Conservation (phyloP, 108 stramenopile species). For the Bacterosira constricta region DNA sequence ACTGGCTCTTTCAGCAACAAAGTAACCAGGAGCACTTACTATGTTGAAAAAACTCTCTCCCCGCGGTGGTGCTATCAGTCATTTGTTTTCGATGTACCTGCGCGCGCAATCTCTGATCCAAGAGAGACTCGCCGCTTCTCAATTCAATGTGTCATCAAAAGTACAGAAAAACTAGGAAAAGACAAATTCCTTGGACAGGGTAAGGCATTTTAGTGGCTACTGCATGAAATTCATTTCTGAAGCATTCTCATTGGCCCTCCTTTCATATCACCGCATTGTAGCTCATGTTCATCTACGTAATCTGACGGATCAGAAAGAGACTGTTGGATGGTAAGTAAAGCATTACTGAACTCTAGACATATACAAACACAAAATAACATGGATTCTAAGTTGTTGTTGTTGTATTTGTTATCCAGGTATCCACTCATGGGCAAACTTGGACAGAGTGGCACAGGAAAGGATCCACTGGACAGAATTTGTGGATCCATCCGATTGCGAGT, state of each 20-base stretch:
- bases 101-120: slow-evolving; percentile 55
- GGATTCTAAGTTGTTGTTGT: too few relatives aligned
- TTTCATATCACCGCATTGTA: neutral
- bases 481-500: slow-evolving; percentile 82
- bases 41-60: slow-evolving; percentile 69
- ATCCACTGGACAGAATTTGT: slow-evolving; percentile 60
- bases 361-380: too few relatives aligned
- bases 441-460: slow-evolving; percentile 59
- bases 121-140: slow-evolving; percentile 63
- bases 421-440: slow-evolving; percentile 80
- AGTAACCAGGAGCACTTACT: slow-evolving; percentile 75
- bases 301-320: slow-evolving; percentile 70
- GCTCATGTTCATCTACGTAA: slow-evolving; percentile 73
- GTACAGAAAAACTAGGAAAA: slow-evolving; percentile 58
- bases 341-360: too few relatives aligned
- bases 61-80: slow-evolving; percentile 83
- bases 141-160: slow-evolving; percentile 48
- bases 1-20: slow-evolving; percentile 49
- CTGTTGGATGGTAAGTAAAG: slow-evolving; percentile 89
- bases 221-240: neutral
- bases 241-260: neutral
- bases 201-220: neutral
- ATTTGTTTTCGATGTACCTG: slow-evolving; percentile 88
- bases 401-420: too few relatives aligned
- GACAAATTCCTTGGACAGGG: slow-evolving; percentile 63